Base-by-base conservation (phyloP, 768 basidiomycete genomes). In the Tricholoma sp. region DNA sequence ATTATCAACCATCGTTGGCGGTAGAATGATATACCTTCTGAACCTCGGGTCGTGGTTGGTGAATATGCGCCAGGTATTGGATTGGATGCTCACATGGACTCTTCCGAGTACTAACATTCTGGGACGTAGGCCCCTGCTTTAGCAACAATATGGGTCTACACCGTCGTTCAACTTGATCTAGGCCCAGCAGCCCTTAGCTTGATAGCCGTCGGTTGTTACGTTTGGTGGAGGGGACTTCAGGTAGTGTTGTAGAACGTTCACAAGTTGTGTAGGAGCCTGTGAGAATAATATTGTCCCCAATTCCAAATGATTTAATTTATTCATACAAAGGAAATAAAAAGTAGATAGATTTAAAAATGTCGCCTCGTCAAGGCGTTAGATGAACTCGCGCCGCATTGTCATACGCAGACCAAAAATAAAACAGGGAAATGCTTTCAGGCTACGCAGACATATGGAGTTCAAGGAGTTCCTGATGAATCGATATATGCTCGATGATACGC, bases 401-500 rank as follows among this genome's bases (percentile, higher is more conserved):
- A 22, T 29, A 21, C n/a, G 24, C n/a, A 29, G n/a, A 21, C 29
- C 52, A 27, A 32, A 52, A 24, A 24, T 52, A 18, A 52, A 6
- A 5, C n/a, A 21, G 12, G 12, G 24, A 52, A 22, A 19, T 52
- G 51, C 24, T 18, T 16, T 31, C 22, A 16, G 39, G 24, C 39
- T 37, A 19, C 21, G 32, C 18, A 16, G 34, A 5, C 19, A 24
- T 32, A 27, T 45, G 29, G 37, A 41, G 41, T 34, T 52, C 47
- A 27, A 51, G 49, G 24, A 14, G 37, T 32, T 46, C 35, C 46
- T 22, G 22, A 46, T 53, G 58, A 45, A 60, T 77, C 63, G 49
- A 74, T 89, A 37, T 89, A 63, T 80, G 88, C 86, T 86, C 84
- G 82, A 85, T 76, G 70, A 89, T 89, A 89, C 88, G 84, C 88